Evolutionary conservation across 2,329 filamentous ascomycete genomes (phyloP).

Genomic region (Tolypocladium pustulatum): DNA sequence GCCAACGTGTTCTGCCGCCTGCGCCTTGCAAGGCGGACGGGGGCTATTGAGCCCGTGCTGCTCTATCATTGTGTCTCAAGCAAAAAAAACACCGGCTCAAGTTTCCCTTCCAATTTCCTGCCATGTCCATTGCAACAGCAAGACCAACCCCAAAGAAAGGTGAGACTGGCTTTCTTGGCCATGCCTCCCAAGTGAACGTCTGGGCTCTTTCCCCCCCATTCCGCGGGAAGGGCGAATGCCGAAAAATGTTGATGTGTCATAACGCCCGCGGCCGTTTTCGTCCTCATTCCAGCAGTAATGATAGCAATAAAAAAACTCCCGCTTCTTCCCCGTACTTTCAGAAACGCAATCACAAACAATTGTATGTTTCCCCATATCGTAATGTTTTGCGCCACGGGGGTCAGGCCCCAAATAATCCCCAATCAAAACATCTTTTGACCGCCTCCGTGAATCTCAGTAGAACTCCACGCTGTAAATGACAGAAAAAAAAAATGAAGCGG

Average conservation of each 20-base stretch:
- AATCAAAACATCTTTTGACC: neutral
- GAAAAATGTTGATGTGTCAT: slow-evolving; percentile 4
- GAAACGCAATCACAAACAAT: neutral
- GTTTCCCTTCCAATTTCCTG: neutral
- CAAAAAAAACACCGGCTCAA: neutral
- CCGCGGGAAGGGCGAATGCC: neutral
- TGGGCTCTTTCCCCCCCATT: neutral
- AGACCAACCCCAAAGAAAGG: neutral
- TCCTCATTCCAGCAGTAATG: slow-evolving; percentile 2
- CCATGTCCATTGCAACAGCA: neutral
- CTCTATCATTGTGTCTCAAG: neutral
- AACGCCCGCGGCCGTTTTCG: slow-evolving; percentile 6
- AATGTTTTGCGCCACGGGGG: neutral
- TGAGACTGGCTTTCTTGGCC: neutral
- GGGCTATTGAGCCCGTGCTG: neutral
- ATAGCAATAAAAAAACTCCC: slow-evolving; percentile 3
- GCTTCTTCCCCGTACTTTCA: slow-evolving; percentile 3
- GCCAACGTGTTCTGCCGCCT: neutral
- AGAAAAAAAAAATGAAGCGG: neutral
- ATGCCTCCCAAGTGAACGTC: slow-evolving; percentile 3
- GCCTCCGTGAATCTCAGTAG: neutral
- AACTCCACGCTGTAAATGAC: slow-evolving; percentile 6
- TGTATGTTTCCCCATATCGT: neutral
- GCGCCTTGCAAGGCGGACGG: neutral
- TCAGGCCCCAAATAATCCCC: neutral